Conservation (phyloP, 345 rosid genomes). For the Rhodamnia rubescens region DNA sequence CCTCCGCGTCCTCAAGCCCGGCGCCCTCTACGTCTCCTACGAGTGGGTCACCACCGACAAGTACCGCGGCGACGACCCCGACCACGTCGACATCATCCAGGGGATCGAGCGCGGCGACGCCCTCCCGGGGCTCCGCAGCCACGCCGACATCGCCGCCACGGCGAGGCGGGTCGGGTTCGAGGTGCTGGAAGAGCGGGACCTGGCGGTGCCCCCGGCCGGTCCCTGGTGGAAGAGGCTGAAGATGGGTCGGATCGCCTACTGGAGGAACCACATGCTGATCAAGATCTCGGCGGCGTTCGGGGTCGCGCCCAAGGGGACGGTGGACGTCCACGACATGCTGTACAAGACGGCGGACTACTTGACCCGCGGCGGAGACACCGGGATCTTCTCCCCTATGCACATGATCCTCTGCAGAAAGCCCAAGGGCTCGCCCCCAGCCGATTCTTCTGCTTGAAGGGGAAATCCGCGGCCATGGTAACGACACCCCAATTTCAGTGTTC, state of each 20-base stretch:
- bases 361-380: conserved; percentile 75
- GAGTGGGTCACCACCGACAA: conserved; percentile 94
- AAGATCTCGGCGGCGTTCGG: conserved; percentile 57
- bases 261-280: conserved; percentile 91
- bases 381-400: conserved; percentile 92
- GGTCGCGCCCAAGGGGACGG: conserved; percentile 87
- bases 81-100: conserved; percentile 70
- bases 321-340: conserved; percentile 91
- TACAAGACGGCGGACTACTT: conserved; percentile 75
- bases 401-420: conserved; percentile 93
- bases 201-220: conserved; percentile 67
- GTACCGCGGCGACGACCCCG: conserved; percentile 27
- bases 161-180: conserved; percentile 79
- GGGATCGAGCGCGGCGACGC: conserved; percentile 93
- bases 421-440: neutral
- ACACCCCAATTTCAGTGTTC: neutral
- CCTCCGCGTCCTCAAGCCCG: conserved; percentile 74
- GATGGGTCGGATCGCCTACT: conserved; percentile 83
- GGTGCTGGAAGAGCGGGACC: conserved; percentile 70
- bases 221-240: conserved; percentile 91
- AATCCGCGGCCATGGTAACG: neutral
- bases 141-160: conserved; percentile 42
- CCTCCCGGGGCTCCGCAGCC: conserved; percentile 67
- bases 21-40: conserved; percentile 62
- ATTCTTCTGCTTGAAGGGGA: neutral